Conservation (phyloP, 1,139 yeast species). For the Kazachstania sp. region DNA sequence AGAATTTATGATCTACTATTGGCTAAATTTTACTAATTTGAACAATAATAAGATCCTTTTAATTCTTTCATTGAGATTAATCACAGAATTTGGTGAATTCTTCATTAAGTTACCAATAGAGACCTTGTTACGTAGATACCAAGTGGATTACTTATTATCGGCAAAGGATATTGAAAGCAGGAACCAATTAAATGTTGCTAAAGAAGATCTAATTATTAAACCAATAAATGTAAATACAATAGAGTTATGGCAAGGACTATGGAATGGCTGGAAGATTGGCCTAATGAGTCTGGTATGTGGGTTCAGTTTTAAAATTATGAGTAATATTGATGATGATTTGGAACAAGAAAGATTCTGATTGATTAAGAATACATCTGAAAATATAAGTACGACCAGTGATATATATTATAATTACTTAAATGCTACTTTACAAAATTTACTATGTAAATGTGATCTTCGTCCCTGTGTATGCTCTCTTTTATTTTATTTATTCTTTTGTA, state of each 20-base stretch:
- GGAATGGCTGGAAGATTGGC: constrained; percentile 91
- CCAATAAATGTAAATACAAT: constrained; percentile 43
- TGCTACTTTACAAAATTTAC: neutral
- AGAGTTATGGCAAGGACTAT: constrained; percentile 40
- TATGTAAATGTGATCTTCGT: neutral
- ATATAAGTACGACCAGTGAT: neutral
- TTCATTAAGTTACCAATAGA: constrained; percentile 80
- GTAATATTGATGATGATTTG: constrained; percentile 42
- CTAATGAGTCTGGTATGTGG: constrained; percentile 69
- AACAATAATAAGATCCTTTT: constrained; percentile 33
- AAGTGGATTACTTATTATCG: constrained; percentile 48
- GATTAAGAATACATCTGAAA: no score
- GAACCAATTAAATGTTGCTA: neutral
- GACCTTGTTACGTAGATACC: constrained; percentile 76
- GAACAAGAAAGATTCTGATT: constrained; percentile 34
- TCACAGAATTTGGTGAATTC: constrained; percentile 56
- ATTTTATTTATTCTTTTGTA: neutral
- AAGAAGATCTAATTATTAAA: constrained; percentile 39
- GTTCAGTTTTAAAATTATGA: constrained; percentile 68
- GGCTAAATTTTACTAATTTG: constrained; percentile 18
- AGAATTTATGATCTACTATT: constrained; percentile 41
- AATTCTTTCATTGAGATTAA: constrained; percentile 34
- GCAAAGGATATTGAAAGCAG: constrained; percentile 28
- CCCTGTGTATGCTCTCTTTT: neutral
- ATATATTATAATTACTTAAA: neutral